Evolutionary conservation across 192 early-diverging fungal species (phyloP).

Genomic region (Coemansia sp.): DNA sequence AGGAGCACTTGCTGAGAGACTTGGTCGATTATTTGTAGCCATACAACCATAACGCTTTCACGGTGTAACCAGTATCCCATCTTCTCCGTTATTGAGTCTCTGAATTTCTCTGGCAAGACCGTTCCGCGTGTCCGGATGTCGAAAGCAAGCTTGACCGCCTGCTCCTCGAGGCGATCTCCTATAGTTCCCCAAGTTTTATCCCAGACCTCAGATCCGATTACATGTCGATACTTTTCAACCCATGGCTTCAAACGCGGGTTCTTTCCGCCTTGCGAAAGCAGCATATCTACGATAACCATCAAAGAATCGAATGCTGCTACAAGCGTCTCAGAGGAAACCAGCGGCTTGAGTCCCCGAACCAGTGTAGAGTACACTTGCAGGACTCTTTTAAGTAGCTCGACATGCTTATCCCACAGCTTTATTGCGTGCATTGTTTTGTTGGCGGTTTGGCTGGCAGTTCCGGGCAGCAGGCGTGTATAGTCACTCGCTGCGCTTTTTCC

Average conservation of each 20-base stretch:
- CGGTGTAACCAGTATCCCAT: slow-evolving; percentile 46
- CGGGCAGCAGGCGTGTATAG: background rate
- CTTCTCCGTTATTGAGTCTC: slow-evolving; percentile 22
- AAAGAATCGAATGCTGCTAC: slow-evolving; percentile 8
- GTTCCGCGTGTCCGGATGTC: slow-evolving; percentile 41
- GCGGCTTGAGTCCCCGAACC: slow-evolving; percentile 19
- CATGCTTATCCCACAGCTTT: slow-evolving; percentile 45
- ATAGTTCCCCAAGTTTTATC: slow-evolving; percentile 47
- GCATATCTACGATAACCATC: slow-evolving; percentile 37
- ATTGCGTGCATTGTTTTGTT: background rate
- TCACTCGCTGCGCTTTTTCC: background rate
- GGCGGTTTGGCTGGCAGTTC: background rate
- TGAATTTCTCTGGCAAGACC: slow-evolving; percentile 32
- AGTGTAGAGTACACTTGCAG: slow-evolving; percentile 43
- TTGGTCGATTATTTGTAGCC: slow-evolving; percentile 31
- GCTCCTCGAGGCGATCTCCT: slow-evolving; percentile 44
- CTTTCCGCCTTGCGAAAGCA: slow-evolving; percentile 43
- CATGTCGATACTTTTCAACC: slow-evolving; percentile 22
- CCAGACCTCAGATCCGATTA: slow-evolving; percentile 41
- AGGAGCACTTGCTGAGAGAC: slow-evolving; percentile 24
- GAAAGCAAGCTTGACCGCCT: slow-evolving; percentile 37
- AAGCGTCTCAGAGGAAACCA: slow-evolving; percentile 1
- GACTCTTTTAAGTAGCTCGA: slow-evolving; percentile 27
- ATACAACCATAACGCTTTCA: slow-evolving; percentile 26
- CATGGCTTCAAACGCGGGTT: slow-evolving; percentile 34